A percentile compares a stretch with the other conserved stretches of the same genome.
phyloP scores from a whole-genome alignment of 257 asterid genomes.

The Penstemon newberryi region DNA sequence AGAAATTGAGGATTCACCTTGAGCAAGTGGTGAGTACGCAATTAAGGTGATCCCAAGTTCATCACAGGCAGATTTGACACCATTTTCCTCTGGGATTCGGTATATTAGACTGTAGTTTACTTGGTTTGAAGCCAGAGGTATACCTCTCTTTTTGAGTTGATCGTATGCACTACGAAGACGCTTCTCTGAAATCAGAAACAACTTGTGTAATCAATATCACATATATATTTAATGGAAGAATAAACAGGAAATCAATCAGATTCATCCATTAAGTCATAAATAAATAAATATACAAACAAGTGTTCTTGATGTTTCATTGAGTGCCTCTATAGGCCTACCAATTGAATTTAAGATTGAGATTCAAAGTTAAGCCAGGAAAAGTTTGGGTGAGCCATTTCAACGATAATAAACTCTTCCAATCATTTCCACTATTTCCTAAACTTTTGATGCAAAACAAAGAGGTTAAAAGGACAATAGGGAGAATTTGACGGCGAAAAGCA shows the following conservation, averaged over 20 bases:
- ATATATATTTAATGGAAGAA: background rate
- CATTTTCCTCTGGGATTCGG: constrained; percentile 82
- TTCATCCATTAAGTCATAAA: constrained; percentile 6
- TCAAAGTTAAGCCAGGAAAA: background rate
- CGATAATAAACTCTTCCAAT: background rate
- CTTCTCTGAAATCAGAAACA: constrained; percentile 55
- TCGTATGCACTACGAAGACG: constrained; percentile 77
- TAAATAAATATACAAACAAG: background rate
- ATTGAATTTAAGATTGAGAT: background rate
- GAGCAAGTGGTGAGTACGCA: constrained; percentile 95
- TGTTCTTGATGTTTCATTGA: background rate
- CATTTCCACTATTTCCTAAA: background rate
- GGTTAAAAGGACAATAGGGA: no score
- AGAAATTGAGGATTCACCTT: constrained; percentile 47
- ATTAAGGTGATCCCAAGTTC: constrained; percentile 83
- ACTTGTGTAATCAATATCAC: constrained; percentile 1
- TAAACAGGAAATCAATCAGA: background rate
- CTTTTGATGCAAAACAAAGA: background rate
- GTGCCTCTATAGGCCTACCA: background rate
- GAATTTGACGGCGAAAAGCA: no score
- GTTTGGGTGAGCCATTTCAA: background rate
- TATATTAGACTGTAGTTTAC: constrained; percentile 93
- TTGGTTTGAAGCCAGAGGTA: constrained; percentile 92
- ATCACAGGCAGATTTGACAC: constrained; percentile 85
- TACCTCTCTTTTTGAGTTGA: constrained; percentile 79